A percentile compares a stretch with the other conserved stretches of the same genome.
phyloP scores from a whole-genome alignment of 495 filamentous ascomycete genomes.

The Daldinia childiae region DNA sequence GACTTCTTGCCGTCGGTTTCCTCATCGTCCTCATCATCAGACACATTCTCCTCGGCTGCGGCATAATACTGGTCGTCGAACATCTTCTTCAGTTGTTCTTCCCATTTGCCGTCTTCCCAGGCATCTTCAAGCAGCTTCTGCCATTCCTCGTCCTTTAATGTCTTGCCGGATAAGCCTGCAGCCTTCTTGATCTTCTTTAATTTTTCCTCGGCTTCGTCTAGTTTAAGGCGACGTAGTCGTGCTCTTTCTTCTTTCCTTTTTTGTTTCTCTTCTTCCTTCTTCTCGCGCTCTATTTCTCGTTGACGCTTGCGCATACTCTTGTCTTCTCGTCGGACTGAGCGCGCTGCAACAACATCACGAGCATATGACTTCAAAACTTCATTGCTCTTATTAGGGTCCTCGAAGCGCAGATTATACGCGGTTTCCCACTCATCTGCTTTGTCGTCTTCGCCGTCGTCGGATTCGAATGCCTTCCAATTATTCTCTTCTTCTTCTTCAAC shows the following conservation, averaged over 20 bases:
- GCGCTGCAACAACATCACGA: constrained; percentile 79
- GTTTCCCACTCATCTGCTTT: constrained; percentile 87
- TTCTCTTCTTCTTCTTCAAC: constrained; percentile 65
- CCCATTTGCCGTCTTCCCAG: constrained; percentile 89
- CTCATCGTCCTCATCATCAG: constrained; percentile 52
- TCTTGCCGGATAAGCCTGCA: constrained; percentile 76
- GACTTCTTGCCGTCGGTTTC: constrained; percentile 16
- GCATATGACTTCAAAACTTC: constrained; percentile 86
- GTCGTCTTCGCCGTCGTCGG: constrained; percentile 86
- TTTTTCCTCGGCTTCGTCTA: constrained; percentile 86
- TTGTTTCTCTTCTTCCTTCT: constrained; percentile 79
- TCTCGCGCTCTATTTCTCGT: constrained; percentile 77
- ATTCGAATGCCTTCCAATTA: constrained; percentile 81
- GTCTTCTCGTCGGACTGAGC: constrained; percentile 85
- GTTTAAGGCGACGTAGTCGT: constrained; percentile 82
- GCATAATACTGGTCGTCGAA: constrained; percentile 94
- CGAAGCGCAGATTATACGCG: constrained; percentile 97
- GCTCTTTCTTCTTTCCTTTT: constrained; percentile 82
- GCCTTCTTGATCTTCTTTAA: constrained; percentile 84
- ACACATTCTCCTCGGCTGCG: constrained; percentile 63
- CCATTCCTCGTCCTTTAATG: constrained; percentile 80
- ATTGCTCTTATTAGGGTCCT: constrained; percentile 85
- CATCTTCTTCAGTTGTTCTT: constrained; percentile 81
- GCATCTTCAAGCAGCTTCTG: constrained; percentile 80
- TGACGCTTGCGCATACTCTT: constrained; percentile 76